Base-by-base conservation (phyloP, 257 asterid genomes). In the Plectranthus barbatus region DNA sequence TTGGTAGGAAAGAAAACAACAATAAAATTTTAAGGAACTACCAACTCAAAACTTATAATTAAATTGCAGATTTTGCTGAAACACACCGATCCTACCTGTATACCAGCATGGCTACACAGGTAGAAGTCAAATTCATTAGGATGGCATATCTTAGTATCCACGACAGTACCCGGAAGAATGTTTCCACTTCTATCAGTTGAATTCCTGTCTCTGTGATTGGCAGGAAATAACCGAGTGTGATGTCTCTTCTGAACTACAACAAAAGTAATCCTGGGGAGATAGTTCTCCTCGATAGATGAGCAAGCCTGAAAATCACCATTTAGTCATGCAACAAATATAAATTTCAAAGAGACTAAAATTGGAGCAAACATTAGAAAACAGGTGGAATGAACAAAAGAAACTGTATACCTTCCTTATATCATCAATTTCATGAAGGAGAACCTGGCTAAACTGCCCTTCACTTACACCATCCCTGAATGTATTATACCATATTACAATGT, bases 211-310 rank as follows among this genome's bases (percentile, higher is more conserved):
- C 60, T n/a, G 33, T 84, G 92, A 40, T 61, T 62, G 3, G 52
- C 77, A 18, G 98, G 74, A 52, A 92, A 92, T 12, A 92, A 80
- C 0, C 98, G 95, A 0, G 98, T 88, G 45, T 91, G 97, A 48
- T 91, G 98, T 45, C 98, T 81, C 86, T 91, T 91, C 66, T 91
- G 98, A 62, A 88, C 98, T 24, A 91, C 98, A 1, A 91, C 72
- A 56, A 91, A 88, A 11, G 98, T 91, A 1, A 88, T 71, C 13
- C 39, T 71, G 0, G 98, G 98, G 60, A 70, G 5, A 58, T 88
- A 92, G 10, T 10, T 4, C 11, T 41, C 76, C 56, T 92, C 78
- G 7, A 92, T 14, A 0, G 95, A 80, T 10, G 0, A 2, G 19
- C 98, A 92, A 0, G 98, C 98, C 98, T 92, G 76, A 49, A 66